Percentiles rank a stretch among this genome's conserved stretches.
These are phyloP conservation scores for Cardamine resedifolia DNA, from an alignment of 345 rosid species.

Conservation along the genomic window DNA sequence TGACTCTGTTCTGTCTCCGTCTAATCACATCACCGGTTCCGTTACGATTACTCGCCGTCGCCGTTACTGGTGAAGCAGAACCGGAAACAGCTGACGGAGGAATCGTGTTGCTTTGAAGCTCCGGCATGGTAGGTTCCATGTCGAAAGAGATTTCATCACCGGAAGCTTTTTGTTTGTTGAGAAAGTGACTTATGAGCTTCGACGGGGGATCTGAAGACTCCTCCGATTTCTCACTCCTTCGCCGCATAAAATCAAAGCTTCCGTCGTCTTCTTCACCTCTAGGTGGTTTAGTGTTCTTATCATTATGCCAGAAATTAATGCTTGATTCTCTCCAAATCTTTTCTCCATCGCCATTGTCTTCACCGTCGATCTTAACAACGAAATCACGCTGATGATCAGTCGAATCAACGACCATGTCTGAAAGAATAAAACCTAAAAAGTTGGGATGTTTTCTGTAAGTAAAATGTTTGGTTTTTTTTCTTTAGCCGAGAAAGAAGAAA, in stretches of 20 bases:
- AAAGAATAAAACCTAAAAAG: not conserved
- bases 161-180: slow-evolving; percentile 69
- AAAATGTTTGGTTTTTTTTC: not conserved
- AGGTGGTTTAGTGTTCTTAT: slow-evolving; percentile 16
- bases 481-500: not conserved
- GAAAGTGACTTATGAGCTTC: slow-evolving; percentile 63
- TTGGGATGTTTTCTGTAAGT: not conserved
- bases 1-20: slow-evolving; percentile 43
- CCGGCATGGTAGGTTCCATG: slow-evolving; percentile 71
- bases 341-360: slow-evolving; percentile 15
- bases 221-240: not conserved
- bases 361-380: slow-evolving; percentile 43
- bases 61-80: slow-evolving; percentile 31
- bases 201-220: slow-evolving; percentile 73
- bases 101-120: slow-evolving; percentile 46
- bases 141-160: slow-evolving; percentile 73
- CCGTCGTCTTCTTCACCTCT: slow-evolving; percentile 24
- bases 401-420: slow-evolving; percentile 44
- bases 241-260: slow-evolving; percentile 43
- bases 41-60: slow-evolving; percentile 15
- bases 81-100: slow-evolving; percentile 40
- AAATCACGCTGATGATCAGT: slow-evolving; percentile 42
- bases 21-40: slow-evolving; percentile 31
- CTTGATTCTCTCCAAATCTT: slow-evolving; percentile 67
- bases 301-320: slow-evolving; percentile 49